These are phyloP conservation scores for Ceratorhiza oryzae-sativae DNA, from an alignment of 1,284 basidiomycete species.

Conservation along the genomic window DNA sequence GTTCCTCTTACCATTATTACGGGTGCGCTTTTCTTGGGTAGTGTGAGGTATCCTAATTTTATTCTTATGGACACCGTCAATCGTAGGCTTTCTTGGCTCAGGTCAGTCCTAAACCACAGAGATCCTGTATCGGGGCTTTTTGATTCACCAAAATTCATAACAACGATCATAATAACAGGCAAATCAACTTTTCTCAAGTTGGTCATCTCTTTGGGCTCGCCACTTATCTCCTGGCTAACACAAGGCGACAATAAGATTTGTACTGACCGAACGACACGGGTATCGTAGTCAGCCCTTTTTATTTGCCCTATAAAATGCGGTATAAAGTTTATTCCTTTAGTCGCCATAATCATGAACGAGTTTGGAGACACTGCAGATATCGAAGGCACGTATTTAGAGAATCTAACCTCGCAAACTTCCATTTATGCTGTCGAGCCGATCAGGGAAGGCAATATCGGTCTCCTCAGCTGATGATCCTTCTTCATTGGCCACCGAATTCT, in stretches of 20 bases:
- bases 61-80: conserved; percentile 34
- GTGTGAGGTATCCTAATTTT: background rate
- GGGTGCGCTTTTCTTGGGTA: conserved; percentile 67
- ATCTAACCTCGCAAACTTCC: conserved; percentile 25
- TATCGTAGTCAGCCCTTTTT: conserved; percentile 63
- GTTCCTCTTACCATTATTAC: conserved; percentile 91
- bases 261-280: conserved; percentile 89
- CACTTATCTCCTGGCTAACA: background rate
- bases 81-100: conserved; percentile 89
- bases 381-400: conserved; percentile 49
- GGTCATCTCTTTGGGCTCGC: background rate
- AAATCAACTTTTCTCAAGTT: conserved; percentile 16
- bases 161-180: background rate
- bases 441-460: conserved; percentile 79
- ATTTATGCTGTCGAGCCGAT: background rate
- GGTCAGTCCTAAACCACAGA: conserved; percentile 53
- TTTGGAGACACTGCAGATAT: conserved; percentile 69
- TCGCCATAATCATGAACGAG: conserved; percentile 98
- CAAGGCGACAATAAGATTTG: conserved; percentile 62
- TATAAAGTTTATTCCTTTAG: background rate
- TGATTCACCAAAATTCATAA: background rate
- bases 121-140: background rate
- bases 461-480: conserved; percentile 69
- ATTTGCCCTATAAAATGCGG: background rate
- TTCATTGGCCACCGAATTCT: conserved; percentile 76